Conservation (phyloP, 2,329 filamentous ascomycete genomes). For the Purpureocillium lavendulum region DNA sequence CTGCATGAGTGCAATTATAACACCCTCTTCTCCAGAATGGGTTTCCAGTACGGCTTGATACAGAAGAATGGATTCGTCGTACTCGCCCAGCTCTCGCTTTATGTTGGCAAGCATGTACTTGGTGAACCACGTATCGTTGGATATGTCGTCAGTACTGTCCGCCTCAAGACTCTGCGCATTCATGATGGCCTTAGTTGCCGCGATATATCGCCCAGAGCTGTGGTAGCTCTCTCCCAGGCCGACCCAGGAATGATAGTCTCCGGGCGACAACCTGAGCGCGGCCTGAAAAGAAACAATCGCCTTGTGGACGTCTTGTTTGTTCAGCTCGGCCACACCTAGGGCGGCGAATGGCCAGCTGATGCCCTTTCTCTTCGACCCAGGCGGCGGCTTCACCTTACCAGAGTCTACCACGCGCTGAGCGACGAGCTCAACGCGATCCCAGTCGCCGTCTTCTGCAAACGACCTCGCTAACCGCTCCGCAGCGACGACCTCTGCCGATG, state of each 20-base stretch:
- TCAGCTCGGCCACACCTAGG: conserved; percentile 86
- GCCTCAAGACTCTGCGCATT: conserved; percentile 73
- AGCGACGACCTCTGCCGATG: conserved; percentile 74
- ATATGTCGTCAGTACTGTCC: conserved; percentile 37
- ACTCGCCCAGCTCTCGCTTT: conserved; percentile 84
- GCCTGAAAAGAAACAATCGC: conserved; percentile 89
- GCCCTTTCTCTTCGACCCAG: conserved; percentile 86
- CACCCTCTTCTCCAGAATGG: conserved; percentile 71
- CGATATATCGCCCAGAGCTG: conserved; percentile 84
- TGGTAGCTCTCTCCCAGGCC: conserved; percentile 97
- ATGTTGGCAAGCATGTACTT: conserved; percentile 96
- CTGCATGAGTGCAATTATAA: conserved; percentile 80
- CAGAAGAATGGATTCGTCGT: conserved; percentile 68
- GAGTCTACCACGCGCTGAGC: conserved; percentile 87
- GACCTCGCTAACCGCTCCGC: conserved; percentile 78
- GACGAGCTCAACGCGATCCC: conserved; percentile 92
- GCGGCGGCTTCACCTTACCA: conserved; percentile 82
- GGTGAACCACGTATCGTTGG: conserved; percentile 81
- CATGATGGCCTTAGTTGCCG: conserved; percentile 84
- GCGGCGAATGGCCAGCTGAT: conserved; percentile 96
- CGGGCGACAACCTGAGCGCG: conserved; percentile 72
- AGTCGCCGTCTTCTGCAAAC: conserved; percentile 86
- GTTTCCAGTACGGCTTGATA: conserved; percentile 66
- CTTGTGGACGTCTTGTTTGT: conserved; percentile 82
- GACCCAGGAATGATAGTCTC: conserved; percentile 93